phyloP scores from a whole-genome alignment of 1,284 basidiomycete species.

The Athelia psychrophila region DNA sequence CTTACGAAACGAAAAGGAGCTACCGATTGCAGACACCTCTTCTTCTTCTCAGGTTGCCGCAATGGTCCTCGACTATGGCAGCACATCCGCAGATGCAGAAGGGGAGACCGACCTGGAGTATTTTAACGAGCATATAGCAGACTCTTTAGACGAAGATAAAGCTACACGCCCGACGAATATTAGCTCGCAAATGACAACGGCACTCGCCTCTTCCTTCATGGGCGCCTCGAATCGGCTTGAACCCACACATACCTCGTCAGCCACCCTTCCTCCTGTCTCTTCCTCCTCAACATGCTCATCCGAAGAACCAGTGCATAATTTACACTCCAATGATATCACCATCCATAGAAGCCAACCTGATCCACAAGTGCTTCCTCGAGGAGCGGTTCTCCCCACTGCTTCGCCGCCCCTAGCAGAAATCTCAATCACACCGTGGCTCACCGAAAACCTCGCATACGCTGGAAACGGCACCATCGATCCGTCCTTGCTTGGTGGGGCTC shows the following conservation, averaged over 20 bases:
- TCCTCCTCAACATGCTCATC: not conserved
- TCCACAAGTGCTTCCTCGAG: not conserved
- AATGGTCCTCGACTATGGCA: not conserved
- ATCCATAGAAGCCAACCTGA: not conserved
- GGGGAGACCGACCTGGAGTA: not conserved
- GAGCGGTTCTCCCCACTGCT: not conserved
- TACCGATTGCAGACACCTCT: too few species aligned
- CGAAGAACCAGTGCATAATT: not conserved
- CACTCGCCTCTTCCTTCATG: too few species aligned
- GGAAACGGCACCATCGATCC: slow-evolving; percentile 1
- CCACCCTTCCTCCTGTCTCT: not conserved
- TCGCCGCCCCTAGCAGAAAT: not conserved
- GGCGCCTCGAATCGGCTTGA: too few species aligned
- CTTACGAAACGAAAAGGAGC: too few species aligned
- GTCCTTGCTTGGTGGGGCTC: not conserved
- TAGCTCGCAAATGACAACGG: not conserved
- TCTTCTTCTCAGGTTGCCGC: too few species aligned
- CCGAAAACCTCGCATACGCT: not conserved
- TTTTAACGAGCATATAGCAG: not conserved
- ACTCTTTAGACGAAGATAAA: not conserved
- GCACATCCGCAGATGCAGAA: not conserved
- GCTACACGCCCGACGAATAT: not conserved
- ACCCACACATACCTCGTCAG: not conserved
- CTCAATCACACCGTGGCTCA: not conserved
- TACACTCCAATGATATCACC: not conserved